These are phyloP conservation scores for Osmanthus fragrans DNA, from an alignment of 257 asterid species.

Conservation along the genomic window DNA sequence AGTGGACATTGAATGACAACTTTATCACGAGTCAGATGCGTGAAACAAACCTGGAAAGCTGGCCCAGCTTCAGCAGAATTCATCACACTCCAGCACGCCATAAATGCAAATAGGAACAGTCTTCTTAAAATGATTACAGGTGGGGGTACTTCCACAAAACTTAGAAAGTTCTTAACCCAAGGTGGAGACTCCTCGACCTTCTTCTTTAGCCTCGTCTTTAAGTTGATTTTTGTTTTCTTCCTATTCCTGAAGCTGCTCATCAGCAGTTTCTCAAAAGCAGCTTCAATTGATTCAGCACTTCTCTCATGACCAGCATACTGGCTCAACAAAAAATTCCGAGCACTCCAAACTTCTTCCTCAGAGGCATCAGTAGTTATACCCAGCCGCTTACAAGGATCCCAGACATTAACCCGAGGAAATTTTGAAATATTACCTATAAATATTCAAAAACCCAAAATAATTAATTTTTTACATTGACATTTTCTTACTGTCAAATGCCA, in stretches of 20 bases:
- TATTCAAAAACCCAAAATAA: slow-evolving; percentile 3
- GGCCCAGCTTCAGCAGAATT: slow-evolving; percentile 45
- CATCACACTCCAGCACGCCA: slow-evolving; percentile 98
- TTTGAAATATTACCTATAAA: slow-evolving; percentile 52
- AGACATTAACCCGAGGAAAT: slow-evolving; percentile 67
- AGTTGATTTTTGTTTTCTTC: slow-evolving; percentile 89
- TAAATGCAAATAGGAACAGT: slow-evolving; percentile 80
- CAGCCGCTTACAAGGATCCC: slow-evolving; percentile 94
- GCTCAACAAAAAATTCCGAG: slow-evolving; percentile 77
- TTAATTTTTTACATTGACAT: too few species aligned
- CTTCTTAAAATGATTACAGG: slow-evolving; percentile 81
- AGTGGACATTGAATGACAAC: neutral
- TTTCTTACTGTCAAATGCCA: neutral
- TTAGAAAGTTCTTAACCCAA: slow-evolving; percentile 81
- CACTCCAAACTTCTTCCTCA: slow-evolving; percentile 94
- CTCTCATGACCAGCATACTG: slow-evolving; percentile 80
- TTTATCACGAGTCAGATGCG: slow-evolving; percentile 2
- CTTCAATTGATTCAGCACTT: slow-evolving; percentile 83
- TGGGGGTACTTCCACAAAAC: slow-evolving; percentile 88
- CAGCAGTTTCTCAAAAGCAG: slow-evolving; percentile 87
- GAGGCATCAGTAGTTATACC: slow-evolving; percentile 82
- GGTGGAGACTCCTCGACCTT: slow-evolving; percentile 98
- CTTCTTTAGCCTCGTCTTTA: slow-evolving; percentile 80
- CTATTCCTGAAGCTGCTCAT: slow-evolving; percentile 78
- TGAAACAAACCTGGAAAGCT: slow-evolving; percentile 81